A percentile compares a stretch with the other conserved stretches of the same genome.
Evolutionary conservation across 495 filamentous ascomycete genomes (phyloP).

Genomic region (Aspergillus steynii): DNA sequence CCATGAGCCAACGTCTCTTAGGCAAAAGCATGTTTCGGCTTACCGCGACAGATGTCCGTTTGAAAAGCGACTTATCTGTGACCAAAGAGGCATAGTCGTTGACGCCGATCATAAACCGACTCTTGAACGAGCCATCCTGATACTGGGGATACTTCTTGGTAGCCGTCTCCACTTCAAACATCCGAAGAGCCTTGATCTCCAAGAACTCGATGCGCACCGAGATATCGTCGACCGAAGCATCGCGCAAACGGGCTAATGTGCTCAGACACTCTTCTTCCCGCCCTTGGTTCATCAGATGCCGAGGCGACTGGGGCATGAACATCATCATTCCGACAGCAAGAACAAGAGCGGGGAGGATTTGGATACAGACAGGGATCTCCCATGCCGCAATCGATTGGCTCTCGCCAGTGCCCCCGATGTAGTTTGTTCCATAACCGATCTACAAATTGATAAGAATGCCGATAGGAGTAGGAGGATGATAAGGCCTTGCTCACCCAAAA

Average conservation of each 20-base stretch:
- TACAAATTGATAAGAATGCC: conserved; percentile 24
- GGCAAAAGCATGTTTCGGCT: conserved; percentile 5
- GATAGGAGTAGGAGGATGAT: neutral
- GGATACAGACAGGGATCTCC: conserved; percentile 46
- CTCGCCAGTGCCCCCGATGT: conserved; percentile 44
- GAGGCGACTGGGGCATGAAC: conserved; percentile 81
- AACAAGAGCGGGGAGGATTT: conserved; percentile 42
- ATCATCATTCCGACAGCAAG: conserved; percentile 48
- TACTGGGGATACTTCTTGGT: conserved; percentile 41
- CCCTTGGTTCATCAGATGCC: conserved; percentile 69
- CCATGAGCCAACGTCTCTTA: conserved; percentile 2
- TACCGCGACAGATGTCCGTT: conserved; percentile 37
- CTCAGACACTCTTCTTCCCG: conserved; percentile 72
- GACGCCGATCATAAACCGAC: conserved; percentile 31
- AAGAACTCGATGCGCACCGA: conserved; percentile 65
- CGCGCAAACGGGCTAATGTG: conserved; percentile 67
- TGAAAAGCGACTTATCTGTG: conserved; percentile 39
- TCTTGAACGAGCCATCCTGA: conserved; percentile 33
- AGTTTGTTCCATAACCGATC: conserved; percentile 46
- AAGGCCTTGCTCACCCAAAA: conserved; percentile 55
- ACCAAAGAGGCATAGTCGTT: conserved; percentile 34
- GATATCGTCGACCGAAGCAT: conserved; percentile 59
- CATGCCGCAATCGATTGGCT: conserved; percentile 45
- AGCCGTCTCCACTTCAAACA: conserved; percentile 57
- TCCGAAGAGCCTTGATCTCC: conserved; percentile 60